A percentile compares a stretch with the other conserved stretches of the same genome.
Evolutionary conservation across 2,329 filamentous ascomycete genomes (phyloP).

Genomic region (Thyridium curvatum): DNA sequence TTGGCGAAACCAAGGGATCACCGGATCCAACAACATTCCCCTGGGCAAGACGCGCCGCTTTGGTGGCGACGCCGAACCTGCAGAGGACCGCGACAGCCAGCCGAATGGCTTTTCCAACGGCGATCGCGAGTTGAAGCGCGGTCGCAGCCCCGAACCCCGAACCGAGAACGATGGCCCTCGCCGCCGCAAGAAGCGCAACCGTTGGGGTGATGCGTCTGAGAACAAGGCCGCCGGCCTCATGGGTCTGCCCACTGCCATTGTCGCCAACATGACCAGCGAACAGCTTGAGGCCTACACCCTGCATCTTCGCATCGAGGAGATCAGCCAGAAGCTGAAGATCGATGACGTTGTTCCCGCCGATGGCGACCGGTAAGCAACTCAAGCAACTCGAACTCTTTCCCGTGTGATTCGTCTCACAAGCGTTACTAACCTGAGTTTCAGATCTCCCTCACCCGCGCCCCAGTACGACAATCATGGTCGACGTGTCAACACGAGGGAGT

Average conservation of each 20-base stretch:
- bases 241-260: conserved; percentile 93
- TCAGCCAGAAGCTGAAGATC: conserved; percentile 97
- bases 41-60: conserved; percentile 80
- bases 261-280: conserved; percentile 96
- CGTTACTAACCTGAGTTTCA: conserved; percentile 29
- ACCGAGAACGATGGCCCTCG: conserved; percentile 67
- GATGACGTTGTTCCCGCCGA: conserved; percentile 98
- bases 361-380: conserved; percentile 83
- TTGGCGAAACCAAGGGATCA: conserved; percentile 76
- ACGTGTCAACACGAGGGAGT: conserved; percentile 98
- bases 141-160: conserved; percentile 79
- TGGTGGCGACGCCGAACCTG: conserved; percentile 45
- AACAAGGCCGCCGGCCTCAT: conserved; percentile 98
- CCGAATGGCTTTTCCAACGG: conserved; percentile 13
- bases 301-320: conserved; percentile 96
- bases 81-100: conserved; percentile 18
- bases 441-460: conserved; percentile 89
- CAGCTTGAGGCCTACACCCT: conserved; percentile 96
- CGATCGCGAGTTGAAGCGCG: conserved; percentile 66
- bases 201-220: conserved; percentile 95
- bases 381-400: no score
- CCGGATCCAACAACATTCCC: conserved; percentile 96
- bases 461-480: conserved; percentile 99
- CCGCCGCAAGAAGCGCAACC: conserved; percentile 95
- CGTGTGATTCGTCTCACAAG: no score